Evolutionary conservation across 768 basidiomycete species (phyloP).

Genomic region (Lactifluus volemus): DNA sequence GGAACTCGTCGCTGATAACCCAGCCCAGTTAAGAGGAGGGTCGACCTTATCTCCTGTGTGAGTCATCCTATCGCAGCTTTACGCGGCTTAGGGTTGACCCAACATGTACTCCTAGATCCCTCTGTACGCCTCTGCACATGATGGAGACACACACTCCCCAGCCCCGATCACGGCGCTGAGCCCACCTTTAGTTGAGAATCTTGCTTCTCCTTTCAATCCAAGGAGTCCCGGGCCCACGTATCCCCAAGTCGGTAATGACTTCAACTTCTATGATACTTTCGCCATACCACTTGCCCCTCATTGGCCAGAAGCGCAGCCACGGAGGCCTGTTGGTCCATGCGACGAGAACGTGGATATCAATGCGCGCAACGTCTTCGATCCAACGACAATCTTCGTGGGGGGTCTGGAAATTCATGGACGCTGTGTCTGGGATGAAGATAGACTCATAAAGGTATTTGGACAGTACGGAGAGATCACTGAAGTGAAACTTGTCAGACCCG

Average conservation of each 20-base stretch:
- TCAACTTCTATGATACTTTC: constrained; percentile 45
- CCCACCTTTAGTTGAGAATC: constrained; percentile 20
- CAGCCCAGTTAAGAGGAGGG: not conserved
- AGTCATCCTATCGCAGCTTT: not conserved
- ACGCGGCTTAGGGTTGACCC: not conserved
- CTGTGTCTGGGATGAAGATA: constrained; percentile 60
- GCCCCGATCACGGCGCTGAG: not conserved
- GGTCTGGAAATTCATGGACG: constrained; percentile 59
- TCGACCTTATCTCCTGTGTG: not conserved
- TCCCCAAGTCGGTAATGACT: constrained; percentile 39
- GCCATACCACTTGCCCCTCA: constrained; percentile 28
- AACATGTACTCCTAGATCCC: not conserved
- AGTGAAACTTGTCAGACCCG: constrained; percentile 56
- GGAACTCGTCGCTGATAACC: not conserved
- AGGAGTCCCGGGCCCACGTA: constrained; percentile 23
- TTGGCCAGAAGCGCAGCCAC: not conserved
- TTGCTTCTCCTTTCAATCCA: constrained; percentile 24
- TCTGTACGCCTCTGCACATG: not conserved
- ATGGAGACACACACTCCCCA: not conserved
- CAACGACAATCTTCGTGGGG: constrained; percentile 67
- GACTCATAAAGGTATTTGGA: constrained; percentile 48
- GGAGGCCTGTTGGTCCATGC: not conserved
- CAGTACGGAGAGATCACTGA: constrained; percentile 57
- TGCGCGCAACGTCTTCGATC: constrained; percentile 43
- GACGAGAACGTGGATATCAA: constrained; percentile 16